Base-by-base conservation (phyloP, 345 rosid genomes). In the Gossypium arboreum region DNA sequence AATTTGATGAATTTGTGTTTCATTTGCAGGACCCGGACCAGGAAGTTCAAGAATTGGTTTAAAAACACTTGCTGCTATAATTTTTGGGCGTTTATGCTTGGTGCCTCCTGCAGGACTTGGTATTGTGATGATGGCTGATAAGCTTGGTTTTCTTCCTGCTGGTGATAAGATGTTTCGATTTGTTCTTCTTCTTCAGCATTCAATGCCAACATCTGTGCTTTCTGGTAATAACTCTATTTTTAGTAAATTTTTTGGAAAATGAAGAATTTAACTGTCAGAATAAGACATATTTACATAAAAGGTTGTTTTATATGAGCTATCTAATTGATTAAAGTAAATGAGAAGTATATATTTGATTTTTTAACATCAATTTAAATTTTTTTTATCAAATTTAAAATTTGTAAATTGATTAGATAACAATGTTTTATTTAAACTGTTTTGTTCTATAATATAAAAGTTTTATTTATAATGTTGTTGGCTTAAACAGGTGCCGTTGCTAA, bases 151-250 rank as follows among this genome's bases (percentile, higher is more conserved):
- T 83, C 94, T 96, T 56, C 97, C 98, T n/a, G 77, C 87, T 48
- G 90, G 81, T 17, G 99, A 96, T 85, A 89, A 89, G 84, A 96
- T 96, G 98, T 93, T 96, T 83, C 85, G 89, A 71, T 96, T 95
- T 77, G 97, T 96, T 68, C 79, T 93, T 29, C 94, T 96, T 45
- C 89, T 96, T 75, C 98, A 96, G 81, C 97, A 96, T 73, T 57
- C 99, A 72, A 96, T 93, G 99, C 99, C 99, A 34, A 93, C 98
- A 78, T 96, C 99, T 22, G 87, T 96, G 50, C 99, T 96, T 64
- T 83, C 99, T 39, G 97, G 97, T 90, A 81, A 76, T 48, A 16
- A 52, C 39, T 6, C 18, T 11, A n/a, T 29, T 29, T 8, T 27
- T 25, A 4, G 10, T 16, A 50, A 50, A 3, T 9, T 50, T 20